phyloP scores from a whole-genome alignment of 1,139 yeast genomes.

The Protomyces arabidopsidicola region DNA sequence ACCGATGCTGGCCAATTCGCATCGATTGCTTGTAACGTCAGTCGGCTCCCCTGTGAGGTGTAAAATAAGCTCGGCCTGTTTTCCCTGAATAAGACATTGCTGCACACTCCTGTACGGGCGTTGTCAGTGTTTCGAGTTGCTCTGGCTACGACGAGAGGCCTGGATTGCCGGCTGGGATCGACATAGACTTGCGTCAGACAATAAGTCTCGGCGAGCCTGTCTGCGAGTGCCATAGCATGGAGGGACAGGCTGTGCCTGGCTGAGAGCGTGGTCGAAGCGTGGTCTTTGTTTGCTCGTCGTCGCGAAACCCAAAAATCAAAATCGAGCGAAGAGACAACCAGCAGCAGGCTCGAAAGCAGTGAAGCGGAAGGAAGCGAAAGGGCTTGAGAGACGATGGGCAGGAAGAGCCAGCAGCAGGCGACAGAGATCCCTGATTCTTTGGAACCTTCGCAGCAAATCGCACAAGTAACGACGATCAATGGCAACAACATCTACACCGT shows the following conservation, averaged over 20 bases:
- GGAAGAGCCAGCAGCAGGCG: slow-evolving; percentile 20
- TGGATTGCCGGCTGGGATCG: not conserved
- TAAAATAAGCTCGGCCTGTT: not conserved
- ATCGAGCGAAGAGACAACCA: not conserved
- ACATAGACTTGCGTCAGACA: not conserved
- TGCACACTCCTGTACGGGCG: not conserved
- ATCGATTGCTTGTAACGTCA: not conserved
- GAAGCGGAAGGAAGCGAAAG: not conserved
- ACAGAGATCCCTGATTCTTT: slow-evolving; percentile 10
- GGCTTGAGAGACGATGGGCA: slow-evolving; percentile 3
- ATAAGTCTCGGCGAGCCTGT: not conserved
- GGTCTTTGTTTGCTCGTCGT: not conserved
- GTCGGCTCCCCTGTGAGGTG: not conserved
- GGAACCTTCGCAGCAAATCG: not conserved
- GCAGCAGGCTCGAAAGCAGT: not conserved
- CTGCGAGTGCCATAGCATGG: not conserved
- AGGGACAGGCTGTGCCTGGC: not conserved
- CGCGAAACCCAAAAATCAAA: not conserved
- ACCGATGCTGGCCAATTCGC: slow-evolving; percentile 1
- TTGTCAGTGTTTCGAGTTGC: not conserved
- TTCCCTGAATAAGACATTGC: slow-evolving; percentile 5
- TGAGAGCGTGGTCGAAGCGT: not conserved
- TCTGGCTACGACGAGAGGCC: not conserved
- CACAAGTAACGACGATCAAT: slow-evolving; percentile 11
- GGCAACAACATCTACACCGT: slow-evolving; percentile 27